phyloP scores from a whole-genome alignment of 225 moss, liverwort and hornwort species.

The Straminergon stramineum region DNA sequence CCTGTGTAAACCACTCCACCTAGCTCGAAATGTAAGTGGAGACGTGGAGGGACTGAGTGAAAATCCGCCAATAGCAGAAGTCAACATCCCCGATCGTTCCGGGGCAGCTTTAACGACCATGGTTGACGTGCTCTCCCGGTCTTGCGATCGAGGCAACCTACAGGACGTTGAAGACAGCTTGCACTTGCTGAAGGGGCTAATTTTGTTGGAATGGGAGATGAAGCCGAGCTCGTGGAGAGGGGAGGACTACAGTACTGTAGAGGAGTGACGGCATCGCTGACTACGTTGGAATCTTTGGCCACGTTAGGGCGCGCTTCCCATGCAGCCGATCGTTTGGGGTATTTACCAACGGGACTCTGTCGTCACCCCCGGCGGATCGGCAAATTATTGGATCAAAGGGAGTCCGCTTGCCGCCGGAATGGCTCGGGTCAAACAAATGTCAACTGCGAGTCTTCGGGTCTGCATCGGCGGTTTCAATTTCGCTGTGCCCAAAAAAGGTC shows the following conservation, averaged over 20 bases:
- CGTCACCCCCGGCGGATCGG: neutral
- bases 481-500: neutral
- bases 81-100: neutral
- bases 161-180: neutral
- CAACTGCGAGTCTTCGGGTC: neutral
- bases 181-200: neutral
- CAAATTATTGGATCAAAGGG: neutral
- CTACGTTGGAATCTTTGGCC: neutral
- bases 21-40: neutral
- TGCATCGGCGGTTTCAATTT: neutral
- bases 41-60: neutral
- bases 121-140: neutral
- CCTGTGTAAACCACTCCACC: neutral
- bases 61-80: neutral
- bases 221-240: neutral
- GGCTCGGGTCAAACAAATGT: neutral
- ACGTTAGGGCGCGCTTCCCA: neutral
- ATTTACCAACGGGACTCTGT: neutral
- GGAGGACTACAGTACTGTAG: neutral
- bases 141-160: neutral
- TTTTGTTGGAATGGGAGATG: neutral
- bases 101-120: constrained; percentile 12
- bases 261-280: neutral
- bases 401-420: neutral
- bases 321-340: neutral